phyloP scores from a whole-genome alignment of 73 alveolate species.

The Paramecium bursaria region DNA sequence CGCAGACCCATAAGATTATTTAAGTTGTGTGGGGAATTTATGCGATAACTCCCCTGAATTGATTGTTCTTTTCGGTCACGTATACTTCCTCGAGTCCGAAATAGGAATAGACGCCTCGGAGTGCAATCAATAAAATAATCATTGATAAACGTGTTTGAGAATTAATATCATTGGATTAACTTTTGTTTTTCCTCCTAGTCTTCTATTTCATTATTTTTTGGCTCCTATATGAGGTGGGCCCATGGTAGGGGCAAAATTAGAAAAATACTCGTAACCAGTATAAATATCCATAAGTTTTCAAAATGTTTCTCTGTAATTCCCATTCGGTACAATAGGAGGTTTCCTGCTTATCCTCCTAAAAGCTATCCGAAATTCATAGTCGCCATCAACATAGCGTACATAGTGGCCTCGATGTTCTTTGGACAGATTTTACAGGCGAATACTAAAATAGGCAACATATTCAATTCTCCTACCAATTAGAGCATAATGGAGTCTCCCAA shows the following conservation, averaged over 20 bases:
- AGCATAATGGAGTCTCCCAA: constrained; percentile 57
- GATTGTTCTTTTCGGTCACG: too few species aligned
- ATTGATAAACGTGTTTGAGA: too few species aligned
- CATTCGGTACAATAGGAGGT: constrained; percentile 71
- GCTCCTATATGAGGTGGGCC: constrained; percentile 33
- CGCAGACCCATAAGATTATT: too few species aligned
- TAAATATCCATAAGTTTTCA: not conserved
- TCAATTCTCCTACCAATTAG: constrained; percentile 75
- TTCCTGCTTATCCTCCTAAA: constrained; percentile 79
- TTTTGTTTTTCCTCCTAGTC: too few species aligned
- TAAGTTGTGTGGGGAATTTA: too few species aligned
- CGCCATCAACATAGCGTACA: constrained; percentile 87
- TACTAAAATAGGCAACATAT: constrained; percentile 84
- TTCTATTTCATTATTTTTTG: too few species aligned
- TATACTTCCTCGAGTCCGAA: too few species aligned
- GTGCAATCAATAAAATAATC: too few species aligned
- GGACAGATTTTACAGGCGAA: constrained; percentile 89
- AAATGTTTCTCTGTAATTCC: constrained; percentile 80
- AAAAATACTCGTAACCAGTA: constrained; percentile 21
- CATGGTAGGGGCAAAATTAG: constrained; percentile 42
- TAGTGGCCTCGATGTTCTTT: constrained; percentile 83
- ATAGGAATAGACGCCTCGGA: too few species aligned
- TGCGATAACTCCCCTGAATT: too few species aligned
- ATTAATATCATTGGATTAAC: too few species aligned
- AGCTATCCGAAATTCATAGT: constrained; percentile 82